phyloP scores from a whole-genome alignment of 208 protist species.

The Plasmodiophora brassicae region DNA sequence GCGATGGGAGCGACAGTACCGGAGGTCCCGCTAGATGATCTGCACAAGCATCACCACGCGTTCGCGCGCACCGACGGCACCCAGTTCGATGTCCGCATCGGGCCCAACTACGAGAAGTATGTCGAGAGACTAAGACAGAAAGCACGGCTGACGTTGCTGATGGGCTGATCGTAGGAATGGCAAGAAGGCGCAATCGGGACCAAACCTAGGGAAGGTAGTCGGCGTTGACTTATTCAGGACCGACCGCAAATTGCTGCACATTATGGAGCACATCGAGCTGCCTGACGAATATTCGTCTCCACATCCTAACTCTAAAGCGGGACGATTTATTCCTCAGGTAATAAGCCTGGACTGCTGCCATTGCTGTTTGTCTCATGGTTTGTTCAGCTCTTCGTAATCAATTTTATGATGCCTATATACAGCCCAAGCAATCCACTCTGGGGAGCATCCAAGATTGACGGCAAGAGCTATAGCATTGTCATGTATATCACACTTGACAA shows the following conservation, averaged over 20 bases:
- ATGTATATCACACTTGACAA: not conserved
- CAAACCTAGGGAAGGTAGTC: not conserved
- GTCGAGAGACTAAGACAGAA: not conserved
- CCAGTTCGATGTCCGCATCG: not conserved
- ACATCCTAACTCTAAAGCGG: not conserved
- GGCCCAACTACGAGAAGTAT: not conserved
- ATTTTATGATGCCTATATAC: slow-evolving; percentile 6
- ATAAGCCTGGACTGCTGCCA: not conserved
- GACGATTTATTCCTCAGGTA: not conserved
- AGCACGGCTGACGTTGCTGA: not conserved
- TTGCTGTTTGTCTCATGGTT: not conserved
- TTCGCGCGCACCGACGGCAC: not conserved
- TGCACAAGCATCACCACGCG: not conserved
- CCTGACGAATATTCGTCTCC: not conserved
- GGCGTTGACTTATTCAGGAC: not conserved
- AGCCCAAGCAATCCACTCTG: not conserved
- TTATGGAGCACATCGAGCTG: slow-evolving; percentile 5
- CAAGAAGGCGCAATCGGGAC: not conserved
- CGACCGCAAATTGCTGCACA: not conserved
- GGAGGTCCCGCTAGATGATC: not conserved
- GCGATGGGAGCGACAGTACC: not conserved
- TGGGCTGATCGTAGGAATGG: not conserved
- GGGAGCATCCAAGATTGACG: not conserved
- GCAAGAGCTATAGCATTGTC: slow-evolving; percentile 6
- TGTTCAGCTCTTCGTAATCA: not conserved